Conservation (phyloP, 352 stramenopile genomes). For the Pythium apleroticum region DNA sequence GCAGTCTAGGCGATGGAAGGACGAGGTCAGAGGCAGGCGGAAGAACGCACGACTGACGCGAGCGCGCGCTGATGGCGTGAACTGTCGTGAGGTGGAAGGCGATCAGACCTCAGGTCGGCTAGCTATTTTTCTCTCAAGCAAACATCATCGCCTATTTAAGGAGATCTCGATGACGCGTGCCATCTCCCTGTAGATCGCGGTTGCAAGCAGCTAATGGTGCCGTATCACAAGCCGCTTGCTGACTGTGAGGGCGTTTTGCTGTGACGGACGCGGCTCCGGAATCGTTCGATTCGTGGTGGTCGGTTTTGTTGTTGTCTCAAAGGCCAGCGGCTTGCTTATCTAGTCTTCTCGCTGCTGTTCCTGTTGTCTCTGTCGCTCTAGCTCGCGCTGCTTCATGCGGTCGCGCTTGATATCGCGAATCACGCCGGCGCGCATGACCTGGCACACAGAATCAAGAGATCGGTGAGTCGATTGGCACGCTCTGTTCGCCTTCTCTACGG, state of each 20-base stretch:
- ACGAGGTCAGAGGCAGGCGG: background rate
- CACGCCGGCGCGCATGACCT: constrained; percentile 68
- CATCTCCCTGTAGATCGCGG: background rate
- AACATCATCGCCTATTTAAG: background rate
- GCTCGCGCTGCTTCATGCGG: constrained; percentile 49
- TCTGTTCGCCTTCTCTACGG: background rate
- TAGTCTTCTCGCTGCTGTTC: constrained; percentile 8
- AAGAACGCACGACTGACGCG: background rate
- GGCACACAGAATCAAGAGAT: background rate
- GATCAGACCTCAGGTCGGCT: background rate
- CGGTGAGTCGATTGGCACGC: background rate
- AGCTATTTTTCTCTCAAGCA: background rate
- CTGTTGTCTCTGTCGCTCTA: constrained; percentile 34
- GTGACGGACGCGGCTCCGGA: background rate
- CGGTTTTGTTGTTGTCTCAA: constrained; percentile 4
- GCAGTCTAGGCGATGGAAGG: background rate
- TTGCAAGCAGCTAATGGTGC: background rate
- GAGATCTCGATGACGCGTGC: background rate
- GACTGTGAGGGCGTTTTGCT: background rate
- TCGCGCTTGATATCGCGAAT: constrained; percentile 83
- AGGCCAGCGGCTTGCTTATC: background rate
- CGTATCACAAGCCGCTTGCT: no score
- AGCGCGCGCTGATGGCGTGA: background rate
- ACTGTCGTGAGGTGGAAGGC: background rate
- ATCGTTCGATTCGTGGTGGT: no score